These are phyloP conservation scores for Cystobasidium pallidum DNA, from an alignment of 1,284 basidiomycete genomes.

Conservation along the genomic window DNA sequence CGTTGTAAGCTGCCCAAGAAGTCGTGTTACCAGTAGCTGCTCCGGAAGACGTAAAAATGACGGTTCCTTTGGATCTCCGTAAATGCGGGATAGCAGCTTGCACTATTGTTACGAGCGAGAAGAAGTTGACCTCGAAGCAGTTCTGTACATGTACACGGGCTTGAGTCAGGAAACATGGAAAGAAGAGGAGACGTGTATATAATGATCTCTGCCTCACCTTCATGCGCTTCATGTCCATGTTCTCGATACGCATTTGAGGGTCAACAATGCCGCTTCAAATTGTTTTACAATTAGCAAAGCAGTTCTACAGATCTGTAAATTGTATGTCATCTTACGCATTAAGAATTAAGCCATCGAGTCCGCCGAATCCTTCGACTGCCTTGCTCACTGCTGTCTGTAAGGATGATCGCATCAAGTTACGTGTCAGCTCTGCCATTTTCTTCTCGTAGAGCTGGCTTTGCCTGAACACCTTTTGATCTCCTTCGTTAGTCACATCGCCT, in stretches of 20 bases:
- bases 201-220: constrained; percentile 13
- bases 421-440: not conserved
- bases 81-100: constrained; percentile 69
- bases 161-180: not conserved
- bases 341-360: constrained; percentile 73
- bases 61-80: constrained; percentile 64
- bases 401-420: constrained; percentile 55
- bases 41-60: constrained; percentile 80
- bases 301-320: not conserved
- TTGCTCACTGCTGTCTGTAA: constrained; percentile 63
- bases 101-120: constrained; percentile 72
- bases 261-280: constrained; percentile 75
- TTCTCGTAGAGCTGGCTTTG: not conserved
- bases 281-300: constrained; percentile 1
- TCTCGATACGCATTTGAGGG: constrained; percentile 57
- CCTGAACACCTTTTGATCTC: constrained; percentile 57
- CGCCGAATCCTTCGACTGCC: constrained; percentile 60
- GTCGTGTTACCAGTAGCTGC: constrained; percentile 69
- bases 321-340: constrained; percentile 57
- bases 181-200: not conserved
- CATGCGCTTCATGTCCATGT: constrained; percentile 45
- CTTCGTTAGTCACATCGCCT: constrained; percentile 68
- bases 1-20: constrained; percentile 78
- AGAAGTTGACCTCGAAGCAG: constrained; percentile 76
- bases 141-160: constrained; percentile 53